Evolutionary conservation across 2,329 filamentous ascomycete species (phyloP), one percentile per base, ranked within the genome.

Genomic region (Diaporthe caulivora): DNA sequence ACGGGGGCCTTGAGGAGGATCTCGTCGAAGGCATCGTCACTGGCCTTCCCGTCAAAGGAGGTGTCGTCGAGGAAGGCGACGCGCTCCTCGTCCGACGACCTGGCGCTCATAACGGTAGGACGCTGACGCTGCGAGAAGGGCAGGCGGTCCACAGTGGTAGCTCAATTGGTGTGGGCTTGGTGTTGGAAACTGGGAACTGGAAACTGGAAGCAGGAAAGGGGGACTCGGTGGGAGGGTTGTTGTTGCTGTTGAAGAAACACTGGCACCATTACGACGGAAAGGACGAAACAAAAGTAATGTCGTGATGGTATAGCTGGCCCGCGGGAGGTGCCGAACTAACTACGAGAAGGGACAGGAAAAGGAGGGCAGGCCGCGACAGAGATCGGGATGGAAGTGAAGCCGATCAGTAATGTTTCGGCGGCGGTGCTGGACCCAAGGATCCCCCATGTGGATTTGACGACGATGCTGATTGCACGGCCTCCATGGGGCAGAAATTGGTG

Each of bases 11-110:
- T 65, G n/a, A 57, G 51, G 49, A 65, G 6, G 34, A 68, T 57
- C 11, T 70, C 74, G 68, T 72, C 72, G 49, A 72, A 44, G 13
- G 62, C 69, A 54, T 67, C 69, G 37, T 75, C 74, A 64, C 72
- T 67, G 6, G 69, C 54, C 31, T 58, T 73, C 8, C 68, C 69
- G 29, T 74, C 72, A 24, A 42, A 44, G 10, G 74, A 64, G 49
- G 37, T 55, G 17, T 51, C 18, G 5, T 54, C 49, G 24, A 75
- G 69, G 72, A 75, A 75, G 34, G 74, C 74, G n/a, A 74, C 37
- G 13, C 55, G 74, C 47, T 75, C 74, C 55, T 74, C 74, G 37
- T 75, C 68, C 10, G 69, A 74, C 17, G 31, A 11, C 17, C 67
- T 62, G 44, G 49, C 37, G 37, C 71, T 75, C 74, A 75, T 75